Evolutionary conservation across 176 grass and related monocot genomes (phyloP), one percentile per base, ranked within the genome.

Genomic region (Sorghum bicolor): DNA sequence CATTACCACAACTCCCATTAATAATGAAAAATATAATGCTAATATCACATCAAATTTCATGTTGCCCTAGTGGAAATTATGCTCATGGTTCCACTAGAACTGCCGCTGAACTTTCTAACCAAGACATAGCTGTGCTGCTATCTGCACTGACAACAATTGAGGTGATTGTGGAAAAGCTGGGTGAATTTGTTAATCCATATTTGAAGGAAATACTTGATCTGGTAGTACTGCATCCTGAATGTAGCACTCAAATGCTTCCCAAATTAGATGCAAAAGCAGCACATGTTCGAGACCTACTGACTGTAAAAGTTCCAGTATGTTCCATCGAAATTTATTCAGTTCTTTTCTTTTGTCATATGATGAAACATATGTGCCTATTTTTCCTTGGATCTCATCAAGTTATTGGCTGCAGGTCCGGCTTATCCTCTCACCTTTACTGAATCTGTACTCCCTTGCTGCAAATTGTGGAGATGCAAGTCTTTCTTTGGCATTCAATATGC

Each of bases 101-200:
- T 82, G 41, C 71, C 60, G 37, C 39, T 39, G 76, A 28, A 33
- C 16, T 82, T 80, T 87, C 87, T 47, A 70, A 31, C 52, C 64
- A 89, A 30, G 77, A 80, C 78, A 70, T 71, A 71, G 70, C 78
- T 33, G 13, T 92, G 50, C 79, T 98, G 44, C 47, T 95, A 17
- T 93, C 92, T 74, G 74, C 91, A 72, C 69, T 95, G 70, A 80
- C 67, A 15, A 93, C 91, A 50, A 81, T 95, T 26, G 93, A 98
- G 85, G 89, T 82, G 79, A 84, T 95, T 89, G 78, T 95, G 14
- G 83, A 95, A 79, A 95, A 92, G 83, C 87, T 98, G 86, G 90
- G 91, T 4, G 96, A 92, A 55, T 95, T 95, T 86, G 39, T 98
- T 72, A 95, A 94, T 94, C 96, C 91, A 86, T 98, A 98, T 88